phyloP scores from a whole-genome alignment of 2,329 filamentous ascomycete genomes.

The Aspergillus novoparasiticus region DNA sequence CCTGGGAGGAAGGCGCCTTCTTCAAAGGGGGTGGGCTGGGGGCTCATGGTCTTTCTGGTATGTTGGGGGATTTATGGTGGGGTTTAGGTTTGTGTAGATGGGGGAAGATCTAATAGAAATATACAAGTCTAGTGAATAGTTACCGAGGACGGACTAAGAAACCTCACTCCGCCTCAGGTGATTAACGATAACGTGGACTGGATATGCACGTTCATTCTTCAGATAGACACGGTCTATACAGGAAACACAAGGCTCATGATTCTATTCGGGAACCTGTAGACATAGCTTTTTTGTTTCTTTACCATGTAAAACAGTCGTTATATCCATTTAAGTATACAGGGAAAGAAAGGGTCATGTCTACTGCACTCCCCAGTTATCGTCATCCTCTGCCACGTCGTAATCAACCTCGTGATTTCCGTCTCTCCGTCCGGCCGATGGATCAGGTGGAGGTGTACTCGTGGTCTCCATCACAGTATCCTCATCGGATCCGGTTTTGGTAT shows the following conservation, averaged over 20 bases:
- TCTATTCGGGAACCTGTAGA: background rate
- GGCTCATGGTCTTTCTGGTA: too few relatives aligned
- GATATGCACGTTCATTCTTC: background rate
- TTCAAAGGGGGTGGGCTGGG: slow-evolving; percentile 20
- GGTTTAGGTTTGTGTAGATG: background rate
- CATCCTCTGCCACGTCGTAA: slow-evolving; percentile 55
- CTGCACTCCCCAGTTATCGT: slow-evolving; percentile 46
- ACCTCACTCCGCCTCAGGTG: background rate
- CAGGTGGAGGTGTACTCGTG: slow-evolving; percentile 19
- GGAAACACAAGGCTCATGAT: background rate
- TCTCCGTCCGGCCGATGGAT: slow-evolving; percentile 20
- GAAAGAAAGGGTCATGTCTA: slow-evolving; percentile 5
- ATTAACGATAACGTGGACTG: background rate
- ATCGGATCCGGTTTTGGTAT: slow-evolving; percentile 26
- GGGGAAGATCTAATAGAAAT: background rate
- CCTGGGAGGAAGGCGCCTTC: slow-evolving; percentile 33
- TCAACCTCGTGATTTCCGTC: slow-evolving; percentile 44
- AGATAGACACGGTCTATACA: background rate
- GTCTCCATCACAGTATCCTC: slow-evolving; percentile 37
- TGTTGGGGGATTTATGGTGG: background rate
- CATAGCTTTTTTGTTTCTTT: background rate
- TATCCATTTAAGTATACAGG: background rate
- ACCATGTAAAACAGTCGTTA: background rate
- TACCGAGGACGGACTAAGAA: background rate
- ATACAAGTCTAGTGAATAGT: background rate